Evolutionary conservation across 805 yeast species (phyloP).

Genomic region (Candida ovalis): DNA sequence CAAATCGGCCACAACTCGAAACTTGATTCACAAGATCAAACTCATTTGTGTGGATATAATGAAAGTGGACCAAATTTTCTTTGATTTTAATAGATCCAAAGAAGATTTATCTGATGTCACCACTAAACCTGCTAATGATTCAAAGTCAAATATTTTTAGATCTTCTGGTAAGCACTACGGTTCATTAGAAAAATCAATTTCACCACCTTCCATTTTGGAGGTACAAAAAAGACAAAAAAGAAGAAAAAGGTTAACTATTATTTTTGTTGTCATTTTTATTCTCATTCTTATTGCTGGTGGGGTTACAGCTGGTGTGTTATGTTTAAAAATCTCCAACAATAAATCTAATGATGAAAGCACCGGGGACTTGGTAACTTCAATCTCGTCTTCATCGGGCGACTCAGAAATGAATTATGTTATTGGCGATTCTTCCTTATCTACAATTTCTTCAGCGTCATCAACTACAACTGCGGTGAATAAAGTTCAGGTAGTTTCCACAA

Average conservation of each 20-base stretch:
- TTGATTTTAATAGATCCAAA: neutral
- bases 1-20: neutral
- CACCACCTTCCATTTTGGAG: neutral
- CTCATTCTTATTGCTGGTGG: neutral
- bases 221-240: conserved; percentile 1
- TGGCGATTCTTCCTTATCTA: too few relatives aligned
- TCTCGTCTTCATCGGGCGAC: neutral
- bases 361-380: neutral
- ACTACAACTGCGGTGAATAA: neutral
- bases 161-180: neutral
- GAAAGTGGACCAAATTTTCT: neutral
- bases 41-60: conserved; percentile 2
- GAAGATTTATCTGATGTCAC: neutral
- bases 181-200: neutral
- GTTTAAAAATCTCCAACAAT: neutral
- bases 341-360: neutral
- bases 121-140: neutral
- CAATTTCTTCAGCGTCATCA: neutral
- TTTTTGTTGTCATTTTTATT: neutral
- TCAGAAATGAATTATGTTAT: neutral
- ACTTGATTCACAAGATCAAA: conserved; percentile 1
- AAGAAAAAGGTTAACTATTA: neutral
- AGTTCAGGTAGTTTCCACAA: too few relatives aligned
- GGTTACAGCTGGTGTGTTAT: neutral
- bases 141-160: neutral